These are phyloP conservation scores for Scleroderma bovista DNA, from an alignment of 768 basidiomycete species.

Conservation along the genomic window DNA sequence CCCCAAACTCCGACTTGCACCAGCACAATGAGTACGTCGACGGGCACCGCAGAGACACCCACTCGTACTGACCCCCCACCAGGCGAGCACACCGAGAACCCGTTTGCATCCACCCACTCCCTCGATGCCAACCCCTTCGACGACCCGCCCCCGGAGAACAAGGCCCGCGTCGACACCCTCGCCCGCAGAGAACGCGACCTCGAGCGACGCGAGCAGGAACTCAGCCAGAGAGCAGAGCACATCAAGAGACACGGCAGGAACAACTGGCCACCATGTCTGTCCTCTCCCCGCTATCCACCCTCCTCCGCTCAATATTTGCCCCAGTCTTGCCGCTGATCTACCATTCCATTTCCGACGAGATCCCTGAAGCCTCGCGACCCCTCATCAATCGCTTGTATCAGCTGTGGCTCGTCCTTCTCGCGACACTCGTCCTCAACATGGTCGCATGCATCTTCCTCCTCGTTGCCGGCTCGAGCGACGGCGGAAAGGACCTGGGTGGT, in stretches of 20 bases:
- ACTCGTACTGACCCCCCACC: neutral
- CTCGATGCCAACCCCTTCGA: conserved; percentile 89
- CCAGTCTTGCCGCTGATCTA: conserved; percentile 91
- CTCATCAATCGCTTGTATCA: conserved; percentile 86
- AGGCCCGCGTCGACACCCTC: conserved; percentile 55
- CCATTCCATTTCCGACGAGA: conserved; percentile 89
- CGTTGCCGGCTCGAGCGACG: conserved; percentile 67
- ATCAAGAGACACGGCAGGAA: conserved; percentile 74
- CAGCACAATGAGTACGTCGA: neutral
- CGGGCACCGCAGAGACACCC: neutral
- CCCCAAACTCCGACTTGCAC: neutral
- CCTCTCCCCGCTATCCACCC: conserved; percentile 4
- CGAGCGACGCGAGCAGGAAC: conserved; percentile 70
- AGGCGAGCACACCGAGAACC: conserved; percentile 53
- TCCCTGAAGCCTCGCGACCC: conserved; percentile 72
- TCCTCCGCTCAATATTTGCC: conserved; percentile 14
- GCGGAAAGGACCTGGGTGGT: conserved; percentile 73
- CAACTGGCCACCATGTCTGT: conserved; percentile 91
- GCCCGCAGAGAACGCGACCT: conserved; percentile 78
- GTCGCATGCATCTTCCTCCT: conserved; percentile 86
- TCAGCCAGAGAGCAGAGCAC: conserved; percentile 61
- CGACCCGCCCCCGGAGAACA: conserved; percentile 55
- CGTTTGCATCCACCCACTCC: conserved; percentile 79
- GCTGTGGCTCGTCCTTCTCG: conserved; percentile 87
- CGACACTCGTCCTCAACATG: conserved; percentile 83